Percentiles rank a stretch among this genome's conserved stretches.
These are phyloP conservation scores for Asclepias syriaca DNA, from an alignment of 257 asterid species.

Conservation along the genomic window DNA sequence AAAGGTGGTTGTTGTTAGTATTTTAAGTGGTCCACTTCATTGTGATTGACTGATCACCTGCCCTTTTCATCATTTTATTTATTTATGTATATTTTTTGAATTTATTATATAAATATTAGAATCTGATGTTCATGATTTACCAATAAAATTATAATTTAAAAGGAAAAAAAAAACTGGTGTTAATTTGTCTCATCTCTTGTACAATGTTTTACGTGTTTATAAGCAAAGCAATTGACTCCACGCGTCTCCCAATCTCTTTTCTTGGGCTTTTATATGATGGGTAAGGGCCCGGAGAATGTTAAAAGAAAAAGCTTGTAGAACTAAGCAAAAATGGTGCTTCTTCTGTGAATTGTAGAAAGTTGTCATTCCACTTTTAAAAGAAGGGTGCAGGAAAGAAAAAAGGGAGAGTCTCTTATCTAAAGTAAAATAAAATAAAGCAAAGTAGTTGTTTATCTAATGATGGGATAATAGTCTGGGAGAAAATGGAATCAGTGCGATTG, in stretches of 20 bases:
- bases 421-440: too few species aligned
- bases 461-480: not conserved
- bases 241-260: not conserved
- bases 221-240: not conserved
- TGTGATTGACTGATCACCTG: slow-evolving; percentile 10
- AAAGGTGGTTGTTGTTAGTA: too few species aligned
- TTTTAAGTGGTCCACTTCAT: slow-evolving; percentile 21
- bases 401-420: not conserved
- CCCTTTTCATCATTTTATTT: not conserved
- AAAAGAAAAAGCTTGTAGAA: too few species aligned
- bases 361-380: not conserved
- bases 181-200: slow-evolving; percentile 23
- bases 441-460: too few species aligned
- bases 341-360: not conserved
- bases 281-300: too few species aligned
- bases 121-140: slow-evolving; percentile 6
- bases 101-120: not conserved
- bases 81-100: not conserved
- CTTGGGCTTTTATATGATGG: too few species aligned
- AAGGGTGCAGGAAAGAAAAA: not conserved
- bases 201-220: not conserved
- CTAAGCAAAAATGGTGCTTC: too few species aligned
- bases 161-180: slow-evolving; percentile 1
- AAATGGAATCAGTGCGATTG: not conserved
- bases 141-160: too few species aligned